Base-by-base conservation (phyloP, 2,329 filamentous ascomycete genomes). In the Penicillium sp. region DNA sequence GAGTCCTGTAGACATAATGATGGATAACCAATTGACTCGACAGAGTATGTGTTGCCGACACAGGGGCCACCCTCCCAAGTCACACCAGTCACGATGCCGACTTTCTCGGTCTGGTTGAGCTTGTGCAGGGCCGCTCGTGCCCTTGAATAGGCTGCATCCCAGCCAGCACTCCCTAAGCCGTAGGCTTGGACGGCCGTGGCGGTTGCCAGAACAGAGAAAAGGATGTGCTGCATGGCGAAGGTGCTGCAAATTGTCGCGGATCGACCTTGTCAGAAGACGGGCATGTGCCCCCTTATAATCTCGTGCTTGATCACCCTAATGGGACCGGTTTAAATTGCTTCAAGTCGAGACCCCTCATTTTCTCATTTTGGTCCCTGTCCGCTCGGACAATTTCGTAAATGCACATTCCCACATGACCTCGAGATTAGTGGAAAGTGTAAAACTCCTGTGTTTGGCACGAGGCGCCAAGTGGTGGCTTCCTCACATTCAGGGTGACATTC, bases 1-100 rank as follows among this genome's bases (percentile, higher is more conserved):
- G 61, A 60, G 33, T 68, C 65, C 33, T 68, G 66, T 6, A 68
- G 53, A 49, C 66, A 69, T 24, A 69, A 39, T 1, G 65, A 67
- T 5, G 65, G 65, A 43, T 67, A 68, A 12, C 53, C 51, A 12
- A 66, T 64, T 9, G 59, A 64, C 6, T 49, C 49, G 12, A 61
- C 56, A 2, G 57, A 52, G 25, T 63, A 61, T 4, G 65, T 67
- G 43, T 67, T 67, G 8, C 65, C 64, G 6, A 68, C 65, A 38
- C 65, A 68, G 3, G 65, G 63, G 1, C 65, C 64, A 23, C 53
- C 56, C 28, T 54, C 42, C 64, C 64, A 67, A 7, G 52, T 60
- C 15, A 66, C 54, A 1, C 64, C 64, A 3, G 64, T 63, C 7
- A 61, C 64, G 23, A 67, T 53, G 7, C 64, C 64, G 4, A 61